Conservation (phyloP, 1,284 basidiomycete species). For the Chalciporus sp. region DNA sequence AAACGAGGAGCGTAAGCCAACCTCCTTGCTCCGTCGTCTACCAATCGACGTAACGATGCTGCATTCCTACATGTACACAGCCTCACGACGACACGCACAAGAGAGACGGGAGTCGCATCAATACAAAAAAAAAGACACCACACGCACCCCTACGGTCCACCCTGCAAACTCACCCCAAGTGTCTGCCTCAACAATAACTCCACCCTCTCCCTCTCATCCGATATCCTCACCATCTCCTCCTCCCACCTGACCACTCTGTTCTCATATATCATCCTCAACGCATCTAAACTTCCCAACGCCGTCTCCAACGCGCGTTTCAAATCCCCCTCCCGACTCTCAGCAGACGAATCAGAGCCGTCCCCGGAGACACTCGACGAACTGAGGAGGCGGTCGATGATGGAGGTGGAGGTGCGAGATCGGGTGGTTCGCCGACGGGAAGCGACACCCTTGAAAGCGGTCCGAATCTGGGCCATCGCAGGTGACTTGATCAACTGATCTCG, state of each 20-base stretch:
- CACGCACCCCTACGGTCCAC: background rate
- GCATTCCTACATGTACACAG: too few species aligned
- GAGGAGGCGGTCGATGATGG: constrained; percentile 59
- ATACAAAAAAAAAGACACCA: background rate
- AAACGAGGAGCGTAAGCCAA: too few species aligned
- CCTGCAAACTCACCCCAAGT: constrained; percentile 44
- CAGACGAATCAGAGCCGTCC: constrained; percentile 56
- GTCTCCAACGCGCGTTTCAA: constrained; percentile 64
- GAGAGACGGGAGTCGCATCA: background rate
- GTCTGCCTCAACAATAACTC: constrained; percentile 66
- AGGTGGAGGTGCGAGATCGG: constrained; percentile 47
- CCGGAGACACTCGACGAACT: constrained; percentile 44
- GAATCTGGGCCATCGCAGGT: constrained; percentile 51
- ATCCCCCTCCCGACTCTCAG: constrained; percentile 59
- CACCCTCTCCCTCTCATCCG: constrained; percentile 67
- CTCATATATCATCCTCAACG: constrained; percentile 64
- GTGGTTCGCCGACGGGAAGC: constrained; percentile 56
- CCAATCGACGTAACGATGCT: too few species aligned
- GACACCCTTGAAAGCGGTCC: constrained; percentile 57
- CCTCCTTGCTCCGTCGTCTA: too few species aligned
- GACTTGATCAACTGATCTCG: constrained; percentile 54
- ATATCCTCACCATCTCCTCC: constrained; percentile 66
- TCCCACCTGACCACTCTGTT: constrained; percentile 66
- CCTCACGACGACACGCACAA: too few species aligned
- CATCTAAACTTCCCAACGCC: constrained; percentile 63